A percentile compares a stretch with the other conserved stretches of the same genome.
phyloP scores from a whole-genome alignment of 208 protist genomes.

The Crithidia fasciculata region DNA sequence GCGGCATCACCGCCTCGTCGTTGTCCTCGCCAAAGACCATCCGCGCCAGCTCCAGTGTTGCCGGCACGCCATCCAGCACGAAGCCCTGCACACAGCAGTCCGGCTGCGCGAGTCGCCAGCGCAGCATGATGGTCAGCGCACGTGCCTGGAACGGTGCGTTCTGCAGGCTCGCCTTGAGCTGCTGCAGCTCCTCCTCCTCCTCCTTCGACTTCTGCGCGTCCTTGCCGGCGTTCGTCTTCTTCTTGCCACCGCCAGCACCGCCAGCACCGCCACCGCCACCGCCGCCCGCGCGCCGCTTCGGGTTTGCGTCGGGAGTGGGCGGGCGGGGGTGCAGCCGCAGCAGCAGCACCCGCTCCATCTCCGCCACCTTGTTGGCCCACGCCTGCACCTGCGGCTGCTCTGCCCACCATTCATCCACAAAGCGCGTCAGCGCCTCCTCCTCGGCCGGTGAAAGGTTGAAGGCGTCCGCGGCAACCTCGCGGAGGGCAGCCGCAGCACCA shows the following conservation, averaged over 20 bases:
- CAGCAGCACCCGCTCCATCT: conserved; percentile 87
- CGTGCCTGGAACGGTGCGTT: conserved; percentile 80
- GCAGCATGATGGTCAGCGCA: conserved; percentile 87
- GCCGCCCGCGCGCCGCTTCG: conserved; percentile 50
- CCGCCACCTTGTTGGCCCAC: conserved; percentile 55
- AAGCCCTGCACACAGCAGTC: conserved; percentile 93
- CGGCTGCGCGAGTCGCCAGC: conserved; percentile 82
- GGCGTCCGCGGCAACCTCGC: conserved; percentile 23
- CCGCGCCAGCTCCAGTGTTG: conserved; percentile 81
- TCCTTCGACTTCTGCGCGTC: conserved; percentile 65
- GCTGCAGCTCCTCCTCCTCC: conserved; percentile 72
- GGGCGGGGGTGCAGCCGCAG: conserved; percentile 49
- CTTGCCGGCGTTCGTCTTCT: conserved; percentile 38
- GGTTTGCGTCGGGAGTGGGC: conserved; percentile 56
- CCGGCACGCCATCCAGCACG: conserved; percentile 92
- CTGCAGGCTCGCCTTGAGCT: conserved; percentile 58
- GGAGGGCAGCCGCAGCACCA: conserved; percentile 25
- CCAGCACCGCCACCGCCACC: conserved; percentile 34
- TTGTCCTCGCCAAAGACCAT: conserved; percentile 69
- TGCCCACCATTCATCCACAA: conserved; percentile 68
- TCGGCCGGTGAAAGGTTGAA: conserved; percentile 67
- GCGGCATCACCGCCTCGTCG: conserved; percentile 45
- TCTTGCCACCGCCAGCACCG: conserved; percentile 28
- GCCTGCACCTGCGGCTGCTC: conserved; percentile 46
- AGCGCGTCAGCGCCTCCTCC: conserved; percentile 55